These are phyloP conservation scores for Trichoderma koningiopsis DNA, from an alignment of 2,329 filamentous ascomycete species.

Conservation along the genomic window DNA sequence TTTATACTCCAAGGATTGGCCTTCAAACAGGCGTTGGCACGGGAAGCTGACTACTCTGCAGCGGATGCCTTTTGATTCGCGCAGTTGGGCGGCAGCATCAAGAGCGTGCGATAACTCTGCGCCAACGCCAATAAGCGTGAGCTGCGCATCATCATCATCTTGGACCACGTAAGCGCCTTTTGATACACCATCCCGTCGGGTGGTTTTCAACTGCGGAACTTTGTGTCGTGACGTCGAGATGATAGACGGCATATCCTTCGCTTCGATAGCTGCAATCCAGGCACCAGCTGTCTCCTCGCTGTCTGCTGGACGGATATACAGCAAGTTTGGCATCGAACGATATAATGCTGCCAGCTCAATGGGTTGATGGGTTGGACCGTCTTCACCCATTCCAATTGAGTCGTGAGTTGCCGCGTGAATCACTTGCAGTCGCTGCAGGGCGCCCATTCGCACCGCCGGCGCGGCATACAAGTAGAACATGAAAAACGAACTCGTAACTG, in stretches of 20 bases:
- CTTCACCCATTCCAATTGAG: constrained; percentile 60
- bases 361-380: constrained; percentile 65
- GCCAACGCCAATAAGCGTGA: constrained; percentile 47
- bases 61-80: constrained; percentile 36
- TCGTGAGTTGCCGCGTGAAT: constrained; percentile 66
- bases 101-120: constrained; percentile 46
- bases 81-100: constrained; percentile 41
- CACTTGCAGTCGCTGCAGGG: constrained; percentile 54
- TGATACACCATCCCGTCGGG: constrained; percentile 44
- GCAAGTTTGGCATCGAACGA: constrained; percentile 63
- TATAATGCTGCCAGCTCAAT: constrained; percentile 60
- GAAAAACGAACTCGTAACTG: constrained; percentile 62
- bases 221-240: constrained; percentile 50
- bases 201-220: constrained; percentile 35
- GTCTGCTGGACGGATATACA: constrained; percentile 62
- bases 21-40: constrained; percentile 44
- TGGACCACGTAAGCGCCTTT: constrained; percentile 51
- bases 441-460: constrained; percentile 62
- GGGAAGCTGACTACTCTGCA: constrained; percentile 44
- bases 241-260: constrained; percentile 46
- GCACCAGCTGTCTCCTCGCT: constrained; percentile 60
- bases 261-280: constrained; percentile 51
- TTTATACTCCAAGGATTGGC: constrained; percentile 4
- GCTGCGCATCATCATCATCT: constrained; percentile 46
- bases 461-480: constrained; percentile 61